Conservation (phyloP, 768 basidiomycete genomes). For the Stropharia rugosoannulata region DNA sequence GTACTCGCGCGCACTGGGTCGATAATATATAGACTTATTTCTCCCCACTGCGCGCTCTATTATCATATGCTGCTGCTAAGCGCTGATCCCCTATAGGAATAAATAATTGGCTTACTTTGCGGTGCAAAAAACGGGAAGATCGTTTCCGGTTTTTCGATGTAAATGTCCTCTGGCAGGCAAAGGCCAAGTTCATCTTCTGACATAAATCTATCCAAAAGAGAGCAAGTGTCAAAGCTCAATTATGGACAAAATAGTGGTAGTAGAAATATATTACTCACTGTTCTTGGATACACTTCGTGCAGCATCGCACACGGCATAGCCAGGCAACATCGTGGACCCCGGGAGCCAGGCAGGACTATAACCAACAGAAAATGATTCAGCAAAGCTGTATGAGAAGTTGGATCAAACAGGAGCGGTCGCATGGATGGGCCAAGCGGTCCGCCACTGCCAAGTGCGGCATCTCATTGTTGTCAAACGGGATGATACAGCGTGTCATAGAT, state of each 20-base stretch:
- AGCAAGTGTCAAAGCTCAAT: not conserved
- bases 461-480: not conserved
- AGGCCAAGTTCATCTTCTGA: conserved; percentile 25
- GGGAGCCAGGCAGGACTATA: conserved; percentile 30
- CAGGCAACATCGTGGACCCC: conserved; percentile 33
- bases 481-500: not conserved
- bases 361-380: not conserved
- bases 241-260: too few species aligned
- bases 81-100: not conserved
- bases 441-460: not conserved
- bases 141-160: conserved; percentile 23
- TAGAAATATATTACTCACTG: conserved; percentile 21
- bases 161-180: conserved; percentile 22
- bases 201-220: conserved; percentile 24
- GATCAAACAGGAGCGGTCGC: not conserved
- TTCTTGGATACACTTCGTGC: conserved; percentile 30
- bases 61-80: not conserved
- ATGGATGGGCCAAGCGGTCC: not conserved
- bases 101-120: conserved; percentile 17
- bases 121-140: conserved; percentile 30
- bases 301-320: conserved; percentile 36
- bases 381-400: not conserved
- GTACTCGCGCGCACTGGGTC: conserved; percentile 21
- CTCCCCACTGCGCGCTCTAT: conserved; percentile 11
- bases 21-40: conserved; percentile 23